Evolutionary conservation across 2,329 filamentous ascomycete species (phyloP), one percentile per base, ranked within the genome.

Genomic region (Phoma sp.): DNA sequence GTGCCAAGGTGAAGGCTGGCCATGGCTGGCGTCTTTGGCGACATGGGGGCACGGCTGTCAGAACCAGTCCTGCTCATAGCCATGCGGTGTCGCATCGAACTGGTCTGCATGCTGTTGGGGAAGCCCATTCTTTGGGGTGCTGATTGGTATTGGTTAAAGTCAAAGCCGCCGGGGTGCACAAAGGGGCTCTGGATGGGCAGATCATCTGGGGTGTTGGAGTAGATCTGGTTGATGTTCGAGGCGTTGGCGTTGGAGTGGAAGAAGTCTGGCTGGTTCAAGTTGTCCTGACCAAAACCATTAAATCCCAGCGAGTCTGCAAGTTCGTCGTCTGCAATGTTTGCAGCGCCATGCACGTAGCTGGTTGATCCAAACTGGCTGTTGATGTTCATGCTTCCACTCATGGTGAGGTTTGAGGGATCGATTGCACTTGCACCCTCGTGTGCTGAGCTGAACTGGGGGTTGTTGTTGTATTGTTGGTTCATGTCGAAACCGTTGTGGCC

Each of bases 161-260:
- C 89, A 79, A 93, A 95, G 70, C 84, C 87, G 65, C 67, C 63
- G 2, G 79, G 80, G 48, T 89, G 85, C 37, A 90, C 84, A 69
- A 92, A 97, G 0, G 94, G 94, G 68, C 92, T 97, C 70, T 96
- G 91, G 57, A 96, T 94, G 6, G 94, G 92, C 48, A 92, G 89
- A 47, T 92, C 92, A 58, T 98, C 94, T 3, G 94, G 93, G 2
- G 93, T 96, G 73, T 91, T 91, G 19, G 94, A 96, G 76, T 90
- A 98, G 58, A 91, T 86, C 69, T 76, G 74, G 62, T 90, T 89
- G 70, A 92, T 87, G 54, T 89, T 87, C 43, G 87, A 85, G 61
- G 90, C 68, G 58, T 64, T 74, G 37, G 65, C 54, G 55, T 73
- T 70, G 37, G 63, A 63, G 59, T 71, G 65, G 64, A 73, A 73